Percentiles rank a stretch among this genome's conserved stretches.
phyloP scores from a whole-genome alignment of 208 protist genomes.

The Acanthamoeba sp. region DNA sequence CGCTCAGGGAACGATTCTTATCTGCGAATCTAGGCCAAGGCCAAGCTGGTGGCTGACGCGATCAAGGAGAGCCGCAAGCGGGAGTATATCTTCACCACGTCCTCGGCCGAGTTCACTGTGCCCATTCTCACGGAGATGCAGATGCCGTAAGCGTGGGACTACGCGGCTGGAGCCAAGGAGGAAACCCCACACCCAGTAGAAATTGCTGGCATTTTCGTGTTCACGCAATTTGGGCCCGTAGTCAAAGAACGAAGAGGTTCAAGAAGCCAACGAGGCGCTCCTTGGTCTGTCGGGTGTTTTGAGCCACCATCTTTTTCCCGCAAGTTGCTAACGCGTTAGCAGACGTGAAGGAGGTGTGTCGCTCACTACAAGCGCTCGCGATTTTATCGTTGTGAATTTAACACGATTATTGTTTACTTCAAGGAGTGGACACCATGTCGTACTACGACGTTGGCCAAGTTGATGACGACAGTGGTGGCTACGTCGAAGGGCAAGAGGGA shows the following conservation, averaged over 20 bases:
- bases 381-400: too few species aligned
- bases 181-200: too few species aligned
- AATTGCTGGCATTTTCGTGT: background rate
- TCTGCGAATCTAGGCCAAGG: background rate
- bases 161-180: background rate
- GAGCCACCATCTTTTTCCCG: too few species aligned
- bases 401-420: too few species aligned
- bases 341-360: too few species aligned
- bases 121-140: conserved; percentile 55
- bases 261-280: background rate
- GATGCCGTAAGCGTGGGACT: background rate
- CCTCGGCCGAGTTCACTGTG: conserved; percentile 28
- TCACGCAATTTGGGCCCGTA: background rate
- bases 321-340: too few species aligned
- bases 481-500: background rate
- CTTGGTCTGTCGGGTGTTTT: too few species aligned
- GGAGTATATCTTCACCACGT: conserved; percentile 36
- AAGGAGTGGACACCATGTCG: background rate
- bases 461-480: background rate
- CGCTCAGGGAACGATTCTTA: background rate
- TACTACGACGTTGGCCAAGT: background rate
- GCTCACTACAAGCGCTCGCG: too few species aligned
- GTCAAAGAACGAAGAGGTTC: background rate
- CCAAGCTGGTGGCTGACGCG: background rate
- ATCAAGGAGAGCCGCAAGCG: conserved; percentile 59